Evolutionary conservation across 2,329 filamentous ascomycete species (phyloP), one percentile per base, ranked within the genome.

Genomic region (Alternaria triticina): DNA sequence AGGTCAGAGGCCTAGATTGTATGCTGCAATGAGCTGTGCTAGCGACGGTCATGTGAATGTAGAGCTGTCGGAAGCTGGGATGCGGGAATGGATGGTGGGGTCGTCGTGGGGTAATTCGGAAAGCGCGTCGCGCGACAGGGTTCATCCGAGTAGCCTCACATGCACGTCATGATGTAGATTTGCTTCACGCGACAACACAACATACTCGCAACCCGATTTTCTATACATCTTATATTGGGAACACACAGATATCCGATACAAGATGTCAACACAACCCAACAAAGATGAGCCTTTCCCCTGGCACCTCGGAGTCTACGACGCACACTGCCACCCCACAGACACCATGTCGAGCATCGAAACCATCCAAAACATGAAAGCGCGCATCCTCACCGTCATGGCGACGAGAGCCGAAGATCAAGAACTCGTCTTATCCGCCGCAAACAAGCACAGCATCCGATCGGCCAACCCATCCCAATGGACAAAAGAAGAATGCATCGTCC

Each of bases 301-400:
- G 91, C 84, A 90, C 59, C 79, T 90, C 30, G 90, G 89, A 52
- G 83, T 93, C 63, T 92, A 86, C 75, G 92, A 96, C 76, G 91
- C 92, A 22, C 92, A 96, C 82, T 95, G 92, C 79, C 92, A 96
- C 76, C 92, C 92, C 5, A 95, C 92, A 27, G 92, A 95, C 78
- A 92, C 89, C 20, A 89, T 93, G 86, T 80, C 84, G 45, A 87
- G 85, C 17, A 79, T 91, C 52, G 69, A 83, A 11, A 79, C 77
- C 12, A 89, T 95, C 44, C 81, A 87, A 11, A 70, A 70, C 11
- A 94, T 95, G 91, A 87, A 86, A 64, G 85, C 90, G 22, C 84
- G 86, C 23, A 83, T 84, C 11, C 80, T 96, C 54, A 91, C 90
- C 3, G 85, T 93, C 64, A 95, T 96, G 92, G 88, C 91, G 28